Evolutionary conservation across 2,329 filamentous ascomycete genomes (phyloP).

Genomic region (Botryotinia globosa): DNA sequence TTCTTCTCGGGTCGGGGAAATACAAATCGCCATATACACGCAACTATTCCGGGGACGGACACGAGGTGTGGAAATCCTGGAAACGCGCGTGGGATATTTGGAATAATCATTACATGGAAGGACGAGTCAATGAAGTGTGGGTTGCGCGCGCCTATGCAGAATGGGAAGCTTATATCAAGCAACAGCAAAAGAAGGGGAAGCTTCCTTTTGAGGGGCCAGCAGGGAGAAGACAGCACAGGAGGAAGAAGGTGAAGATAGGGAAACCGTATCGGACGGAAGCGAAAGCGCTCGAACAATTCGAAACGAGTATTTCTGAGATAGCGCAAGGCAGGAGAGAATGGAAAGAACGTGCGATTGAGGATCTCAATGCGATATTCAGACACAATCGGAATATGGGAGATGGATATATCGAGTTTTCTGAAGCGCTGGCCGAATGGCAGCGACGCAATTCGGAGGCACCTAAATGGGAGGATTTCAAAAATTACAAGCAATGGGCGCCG

Average conservation of each 20-base stretch:
- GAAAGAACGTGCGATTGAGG: neutral
- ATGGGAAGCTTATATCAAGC: constrained; percentile 11
- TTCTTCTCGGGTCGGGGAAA: neutral
- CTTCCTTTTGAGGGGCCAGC: neutral
- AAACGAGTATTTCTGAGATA: neutral
- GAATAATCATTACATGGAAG: constrained; percentile 36
- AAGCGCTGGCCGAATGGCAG: neutral
- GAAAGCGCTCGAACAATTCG: constrained; percentile 1
- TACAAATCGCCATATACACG: neutral
- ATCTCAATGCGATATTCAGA: neutral
- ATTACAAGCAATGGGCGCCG: constrained; percentile 2
- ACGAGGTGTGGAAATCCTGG: constrained; percentile 35
- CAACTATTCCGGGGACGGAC: constrained; percentile 18
- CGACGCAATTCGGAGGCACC: neutral
- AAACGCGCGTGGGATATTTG: constrained; percentile 38
- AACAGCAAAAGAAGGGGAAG: constrained; percentile 20
- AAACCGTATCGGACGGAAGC: neutral
- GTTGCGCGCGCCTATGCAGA: constrained; percentile 24
- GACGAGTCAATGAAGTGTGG: constrained; percentile 30
- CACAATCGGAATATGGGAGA: neutral
- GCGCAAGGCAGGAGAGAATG: neutral
- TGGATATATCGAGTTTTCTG: constrained; percentile 6
- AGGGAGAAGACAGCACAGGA: neutral
- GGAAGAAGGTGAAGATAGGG: constrained; percentile 5
- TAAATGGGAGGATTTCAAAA: neutral